These are phyloP conservation scores for Rhodocollybia butyracea DNA, from an alignment of 768 basidiomycete species.

Conservation along the genomic window DNA sequence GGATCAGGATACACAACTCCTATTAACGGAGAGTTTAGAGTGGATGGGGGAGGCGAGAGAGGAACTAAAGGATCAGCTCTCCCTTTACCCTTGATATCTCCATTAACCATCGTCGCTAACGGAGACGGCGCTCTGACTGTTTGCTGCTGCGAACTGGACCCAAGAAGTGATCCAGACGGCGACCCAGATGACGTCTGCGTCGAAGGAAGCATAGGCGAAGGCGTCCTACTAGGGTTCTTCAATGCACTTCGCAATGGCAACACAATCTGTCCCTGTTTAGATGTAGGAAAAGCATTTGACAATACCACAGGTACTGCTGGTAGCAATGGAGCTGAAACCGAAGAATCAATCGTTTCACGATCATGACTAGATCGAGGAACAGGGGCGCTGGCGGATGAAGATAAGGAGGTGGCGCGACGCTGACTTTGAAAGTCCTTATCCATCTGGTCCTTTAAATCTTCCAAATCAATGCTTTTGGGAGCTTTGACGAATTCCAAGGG, in stretches of 20 bases:
- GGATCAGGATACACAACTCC: neutral
- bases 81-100: neutral
- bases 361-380: neutral
- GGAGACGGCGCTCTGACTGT: neutral
- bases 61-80: neutral
- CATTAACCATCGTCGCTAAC: neutral
- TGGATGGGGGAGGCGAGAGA: neutral
- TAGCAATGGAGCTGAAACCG: neutral
- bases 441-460: slow-evolving; percentile 23
- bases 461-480: slow-evolving; percentile 38
- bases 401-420: neutral
- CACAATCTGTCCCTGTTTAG: slow-evolving; percentile 29
- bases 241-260: slow-evolving; percentile 62
- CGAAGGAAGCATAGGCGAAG: slow-evolving; percentile 34
- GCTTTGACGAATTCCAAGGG: slow-evolving; percentile 43
- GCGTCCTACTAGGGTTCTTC: slow-evolving; percentile 47
- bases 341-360: neutral
- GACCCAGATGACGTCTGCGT: neutral
- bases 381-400: too few relatives aligned
- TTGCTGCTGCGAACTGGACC: neutral
- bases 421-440: slow-evolving; percentile 2
- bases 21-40: neutral
- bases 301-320: neutral
- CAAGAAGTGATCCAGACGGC: neutral
- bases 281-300: neutral